These are phyloP conservation scores for Aspergillus bertholletiae DNA, from an alignment of 495 filamentous ascomycete genomes.

Conservation along the genomic window DNA sequence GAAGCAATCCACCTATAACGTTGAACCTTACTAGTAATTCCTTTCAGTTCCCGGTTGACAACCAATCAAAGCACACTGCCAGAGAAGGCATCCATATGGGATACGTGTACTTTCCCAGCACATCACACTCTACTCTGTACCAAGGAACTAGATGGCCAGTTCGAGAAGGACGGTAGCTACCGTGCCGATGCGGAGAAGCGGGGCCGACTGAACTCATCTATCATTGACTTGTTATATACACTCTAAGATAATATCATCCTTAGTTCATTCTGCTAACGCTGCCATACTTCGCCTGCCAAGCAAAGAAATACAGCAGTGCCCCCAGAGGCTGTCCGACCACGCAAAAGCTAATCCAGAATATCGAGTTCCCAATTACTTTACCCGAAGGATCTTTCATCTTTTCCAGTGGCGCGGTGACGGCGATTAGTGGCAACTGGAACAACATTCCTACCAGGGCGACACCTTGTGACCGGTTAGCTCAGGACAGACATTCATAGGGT, in stretches of 20 bases:
- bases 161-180: no score
- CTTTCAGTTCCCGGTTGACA: no score
- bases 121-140: no score
- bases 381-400: slow-evolving; percentile 70
- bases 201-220: neutral
- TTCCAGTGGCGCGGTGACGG: slow-evolving; percentile 72
- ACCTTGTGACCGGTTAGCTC: slow-evolving; percentile 43
- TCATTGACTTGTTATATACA: neutral
- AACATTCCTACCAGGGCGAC: slow-evolving; percentile 95
- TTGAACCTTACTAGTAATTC: no score
- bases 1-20: no score
- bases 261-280: slow-evolving; percentile 49
- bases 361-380: slow-evolving; percentile 78
- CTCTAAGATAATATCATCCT: neutral
- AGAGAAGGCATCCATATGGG: no score
- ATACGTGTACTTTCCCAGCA: no score
- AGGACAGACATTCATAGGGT: neutral
- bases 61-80: no score
- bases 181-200: no score
- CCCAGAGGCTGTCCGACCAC: slow-evolving; percentile 91
- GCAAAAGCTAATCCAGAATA: slow-evolving; percentile 95
- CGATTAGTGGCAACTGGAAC: slow-evolving; percentile 83
- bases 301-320: slow-evolving; percentile 90
- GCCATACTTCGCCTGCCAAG: slow-evolving; percentile 97
- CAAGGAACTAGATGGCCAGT: no score